Evolutionary conservation across 2,329 filamentous ascomycete species (phyloP), one percentile per base, ranked within the genome.

Genomic region (Diaporthe caulivora): DNA sequence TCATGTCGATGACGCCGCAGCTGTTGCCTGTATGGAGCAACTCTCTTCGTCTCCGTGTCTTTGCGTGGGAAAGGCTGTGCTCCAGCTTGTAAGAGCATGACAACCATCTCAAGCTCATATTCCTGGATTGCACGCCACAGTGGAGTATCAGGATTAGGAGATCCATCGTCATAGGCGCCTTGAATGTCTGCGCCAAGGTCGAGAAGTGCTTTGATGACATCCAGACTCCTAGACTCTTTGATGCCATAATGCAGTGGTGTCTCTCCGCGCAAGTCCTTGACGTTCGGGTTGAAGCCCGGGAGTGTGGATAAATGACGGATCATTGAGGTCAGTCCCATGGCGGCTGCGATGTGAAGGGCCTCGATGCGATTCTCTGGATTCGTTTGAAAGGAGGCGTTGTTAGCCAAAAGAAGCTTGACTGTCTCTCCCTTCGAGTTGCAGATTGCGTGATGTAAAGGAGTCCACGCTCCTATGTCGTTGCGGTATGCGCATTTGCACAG

Each of bases 381-480:
- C 0, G 31, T 58, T 34, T 24, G 55, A 40, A 58, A 11, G n/a
- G 31, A 40, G 34, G 55, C 55, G 17, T 24, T 24, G 29, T 58
- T 10, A 58, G 55, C 21, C 55, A 58, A 34, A 17, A 58, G 55
- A 58, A 40, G 18, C 55, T 58, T 24, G 21, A 40, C 11, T n/a
- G 34, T 58, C 21, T 58, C 24, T 8, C 40, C 34, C 34, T 40
- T 11, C 11, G 34, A 24, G 13, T 40, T n/a, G 31, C 55, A 58
- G 4, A 40, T 40, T 40, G 55, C 55, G 7, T 40, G 0, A 13
- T 58, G 55, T 8, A 58, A 2, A 5, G 55, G 31, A 5, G 55
- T 40, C 55, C 55, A 40, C 11, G 4, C 2, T 8, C 18, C 21
- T 4, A 1, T 3, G 1, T 3, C 10, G 8, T 1, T 1, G 3